Percentiles rank a stretch among this genome's conserved stretches.
These are phyloP conservation scores for Gillenia trifoliata DNA, from an alignment of 306 rosid species.

Conservation along the genomic window DNA sequence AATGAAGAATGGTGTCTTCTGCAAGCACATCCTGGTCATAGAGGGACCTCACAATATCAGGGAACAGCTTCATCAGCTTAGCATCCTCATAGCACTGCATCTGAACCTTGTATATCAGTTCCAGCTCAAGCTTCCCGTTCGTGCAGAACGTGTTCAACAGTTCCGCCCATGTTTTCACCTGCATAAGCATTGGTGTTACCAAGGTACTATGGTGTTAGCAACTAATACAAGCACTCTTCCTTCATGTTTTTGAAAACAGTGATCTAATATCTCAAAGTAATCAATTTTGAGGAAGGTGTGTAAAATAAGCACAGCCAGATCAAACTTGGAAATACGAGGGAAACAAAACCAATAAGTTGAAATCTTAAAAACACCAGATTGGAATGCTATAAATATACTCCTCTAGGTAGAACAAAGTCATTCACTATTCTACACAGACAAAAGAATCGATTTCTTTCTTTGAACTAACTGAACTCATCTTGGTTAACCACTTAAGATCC, in stretches of 20 bases:
- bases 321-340: background rate
- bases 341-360: background rate
- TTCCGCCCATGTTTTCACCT: slow-evolving; percentile 96
- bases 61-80: slow-evolving; percentile 96
- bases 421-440: background rate
- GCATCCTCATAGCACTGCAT: slow-evolving; percentile 99
- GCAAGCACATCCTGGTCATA: slow-evolving; percentile 96
- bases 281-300: background rate
- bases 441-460: background rate
- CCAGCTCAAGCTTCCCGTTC: slow-evolving; percentile 94
- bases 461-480: background rate
- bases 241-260: background rate
- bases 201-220: background rate
- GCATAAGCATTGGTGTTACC: background rate
- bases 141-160: slow-evolving; percentile 89
- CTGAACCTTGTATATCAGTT: slow-evolving; percentile 94
- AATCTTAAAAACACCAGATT: background rate
- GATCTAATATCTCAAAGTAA: background rate
- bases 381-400: background rate
- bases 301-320: background rate
- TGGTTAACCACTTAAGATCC: background rate
- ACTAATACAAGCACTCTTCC: too few relatives aligned
- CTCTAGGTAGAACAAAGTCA: background rate
- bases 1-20: slow-evolving; percentile 90
- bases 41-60: slow-evolving; percentile 82